phyloP scores from a whole-genome alignment of 495 filamentous ascomycete species.

The Trichoderma erinaceum region DNA sequence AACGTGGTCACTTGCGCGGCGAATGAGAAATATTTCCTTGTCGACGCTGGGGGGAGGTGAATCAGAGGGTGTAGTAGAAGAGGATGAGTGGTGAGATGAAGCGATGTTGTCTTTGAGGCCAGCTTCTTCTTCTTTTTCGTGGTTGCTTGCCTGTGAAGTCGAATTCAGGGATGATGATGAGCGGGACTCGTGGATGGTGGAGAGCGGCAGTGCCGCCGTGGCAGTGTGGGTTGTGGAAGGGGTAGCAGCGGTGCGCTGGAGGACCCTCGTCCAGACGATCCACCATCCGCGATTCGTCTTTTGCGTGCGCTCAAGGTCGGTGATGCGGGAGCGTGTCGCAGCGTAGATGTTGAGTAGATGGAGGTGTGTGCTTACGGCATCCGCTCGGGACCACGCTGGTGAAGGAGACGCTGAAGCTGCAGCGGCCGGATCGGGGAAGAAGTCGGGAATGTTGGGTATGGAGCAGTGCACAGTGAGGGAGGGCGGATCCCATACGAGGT shows the following conservation, averaged over 20 bases:
- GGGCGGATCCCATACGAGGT: slow-evolving; percentile 78
- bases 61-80: neutral
- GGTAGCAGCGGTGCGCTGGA: slow-evolving; percentile 30
- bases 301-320: slow-evolving; percentile 76
- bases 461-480: slow-evolving; percentile 73
- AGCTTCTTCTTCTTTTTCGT: neutral
- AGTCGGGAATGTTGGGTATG: slow-evolving; percentile 81
- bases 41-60: slow-evolving; percentile 20
- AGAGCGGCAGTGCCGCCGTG: slow-evolving; percentile 2
- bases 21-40: slow-evolving; percentile 76
- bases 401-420: neutral
- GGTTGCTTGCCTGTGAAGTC: neutral
- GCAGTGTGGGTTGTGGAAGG: neutral
- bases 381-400: slow-evolving; percentile 63
- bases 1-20: slow-evolving; percentile 64
- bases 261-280: slow-evolving; percentile 84
- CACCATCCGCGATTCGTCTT: slow-evolving; percentile 94
- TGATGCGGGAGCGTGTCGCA: slow-evolving; percentile 49
- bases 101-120: neutral
- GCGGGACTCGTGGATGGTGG: slow-evolving; percentile 3
- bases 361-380: slow-evolving; percentile 85
- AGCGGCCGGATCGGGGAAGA: slow-evolving; percentile 13
- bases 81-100: neutral
- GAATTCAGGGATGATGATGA: slow-evolving; percentile 2
- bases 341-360: slow-evolving; percentile 73